Evolutionary conservation across 1,284 basidiomycete genomes (phyloP).

Genomic region (Porogramme epimiltina): DNA sequence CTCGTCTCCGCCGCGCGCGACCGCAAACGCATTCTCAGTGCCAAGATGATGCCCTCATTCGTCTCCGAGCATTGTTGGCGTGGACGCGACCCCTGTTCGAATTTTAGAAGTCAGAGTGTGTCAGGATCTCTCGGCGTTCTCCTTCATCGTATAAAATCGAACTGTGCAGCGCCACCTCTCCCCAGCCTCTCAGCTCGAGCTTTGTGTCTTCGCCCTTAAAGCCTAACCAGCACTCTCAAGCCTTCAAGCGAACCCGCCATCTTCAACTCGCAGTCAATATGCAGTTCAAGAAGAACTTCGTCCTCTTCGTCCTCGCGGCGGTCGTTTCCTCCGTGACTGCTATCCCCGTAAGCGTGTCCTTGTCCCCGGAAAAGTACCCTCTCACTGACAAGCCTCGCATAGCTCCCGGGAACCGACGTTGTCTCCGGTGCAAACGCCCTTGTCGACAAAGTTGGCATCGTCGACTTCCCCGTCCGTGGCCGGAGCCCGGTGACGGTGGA

Average conservation of each 20-base stretch:
- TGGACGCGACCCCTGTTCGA: not conserved
- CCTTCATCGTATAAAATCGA: not conserved
- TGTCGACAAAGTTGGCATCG: constrained; percentile 19
- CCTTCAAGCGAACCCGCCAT: not conserved
- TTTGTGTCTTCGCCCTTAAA: not conserved
- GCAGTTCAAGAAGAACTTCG: constrained; percentile 39
- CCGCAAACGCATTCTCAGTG: constrained; percentile 4
- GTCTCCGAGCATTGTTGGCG: constrained; percentile 3
- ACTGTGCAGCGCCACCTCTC: not conserved
- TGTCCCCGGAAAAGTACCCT: not conserved
- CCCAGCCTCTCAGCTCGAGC: constrained; percentile 1
- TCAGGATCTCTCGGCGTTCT: not conserved
- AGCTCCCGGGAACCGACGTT: constrained; percentile 15
- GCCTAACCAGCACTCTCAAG: not conserved
- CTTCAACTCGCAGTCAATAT: constrained; percentile 14
- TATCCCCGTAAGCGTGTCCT: constrained; percentile 30
- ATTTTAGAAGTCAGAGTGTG: not conserved
- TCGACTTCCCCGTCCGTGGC: constrained; percentile 14
- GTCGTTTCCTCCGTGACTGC: constrained; percentile 33
- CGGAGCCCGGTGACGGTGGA: constrained; percentile 14
- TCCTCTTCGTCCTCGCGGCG: constrained; percentile 35
- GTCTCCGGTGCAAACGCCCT: constrained; percentile 18
- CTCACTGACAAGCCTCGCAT: not conserved
- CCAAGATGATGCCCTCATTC: constrained; percentile 5
- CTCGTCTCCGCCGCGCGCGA: not conserved